Evolutionary conservation across 2,329 filamentous ascomycete genomes (phyloP).

Genomic region (Paecilomyces dactylethromorphus): DNA sequence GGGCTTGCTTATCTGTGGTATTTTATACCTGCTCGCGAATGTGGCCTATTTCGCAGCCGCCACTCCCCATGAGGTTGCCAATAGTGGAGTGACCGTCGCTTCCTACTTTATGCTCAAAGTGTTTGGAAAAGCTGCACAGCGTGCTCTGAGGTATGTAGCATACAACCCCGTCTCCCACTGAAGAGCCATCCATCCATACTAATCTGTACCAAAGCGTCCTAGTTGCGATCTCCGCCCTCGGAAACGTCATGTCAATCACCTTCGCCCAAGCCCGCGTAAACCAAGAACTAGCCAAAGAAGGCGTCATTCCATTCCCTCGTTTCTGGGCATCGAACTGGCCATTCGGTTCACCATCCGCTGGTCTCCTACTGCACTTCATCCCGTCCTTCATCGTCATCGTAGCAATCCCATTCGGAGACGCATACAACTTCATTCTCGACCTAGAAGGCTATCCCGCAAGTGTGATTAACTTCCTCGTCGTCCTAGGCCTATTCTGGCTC

Average conservation of each 20-base stretch:
- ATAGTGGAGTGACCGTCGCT: constrained; percentile 37
- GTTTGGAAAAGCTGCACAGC: constrained; percentile 23
- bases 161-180: background rate
- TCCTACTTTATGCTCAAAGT: constrained; percentile 38
- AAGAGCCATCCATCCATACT: constrained; percentile 15
- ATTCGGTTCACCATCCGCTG: constrained; percentile 56
- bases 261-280: constrained; percentile 62
- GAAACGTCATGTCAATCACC: constrained; percentile 61
- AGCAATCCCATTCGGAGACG: constrained; percentile 53
- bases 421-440: constrained; percentile 24
- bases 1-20: constrained; percentile 51
- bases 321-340: constrained; percentile 60
- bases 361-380: constrained; percentile 58
- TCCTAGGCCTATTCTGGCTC: constrained; percentile 14
- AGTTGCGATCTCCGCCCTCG: constrained; percentile 61
- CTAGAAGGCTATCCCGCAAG: constrained; percentile 24
- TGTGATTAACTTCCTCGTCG: constrained; percentile 25
- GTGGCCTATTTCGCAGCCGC: constrained; percentile 58
- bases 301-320: constrained; percentile 56
- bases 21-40: constrained; percentile 62
- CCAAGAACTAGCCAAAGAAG: constrained; percentile 60
- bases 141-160: background rate
- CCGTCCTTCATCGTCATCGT: constrained; percentile 61
- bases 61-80: constrained; percentile 33
- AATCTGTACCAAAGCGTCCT: constrained; percentile 51